Base-by-base conservation (phyloP, 1,284 basidiomycete species). In the Microbotryum saponariae region DNA sequence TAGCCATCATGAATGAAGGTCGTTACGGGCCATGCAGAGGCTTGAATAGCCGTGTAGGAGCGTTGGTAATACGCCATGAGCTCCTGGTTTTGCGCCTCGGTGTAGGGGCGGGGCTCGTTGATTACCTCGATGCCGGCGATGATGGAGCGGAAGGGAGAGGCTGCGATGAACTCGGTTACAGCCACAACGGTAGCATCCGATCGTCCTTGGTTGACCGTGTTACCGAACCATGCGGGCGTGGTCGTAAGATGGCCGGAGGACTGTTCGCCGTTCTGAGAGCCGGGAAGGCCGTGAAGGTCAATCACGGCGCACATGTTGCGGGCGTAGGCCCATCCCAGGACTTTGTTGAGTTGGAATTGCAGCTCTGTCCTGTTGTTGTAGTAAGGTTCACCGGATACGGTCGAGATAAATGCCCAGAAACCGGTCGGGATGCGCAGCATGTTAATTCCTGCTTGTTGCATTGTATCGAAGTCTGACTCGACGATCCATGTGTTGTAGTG, bases 271-370 rank as follows among this genome's bases (percentile, higher is more conserved):
- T 73, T 73, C 66, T 78, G 77, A n/a, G 73, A 74, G 48, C 77
- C 77, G 14, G 77, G 77, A 60, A 78, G 70, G 37, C 75, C 76
- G 68, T 78, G 77, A 45, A 77, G 64, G 60, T 78, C 77, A 53
- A 78, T 70, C 61, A 77, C 65, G 45, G 75, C 74, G 61, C 77
- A 76, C 71, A 78, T 77, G 54, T 70, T 68, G 48, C 76, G 73
- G 23, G 64, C 62, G 65, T 76, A 73, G 1, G 86, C 86, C 72
- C 86, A 87, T 0, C 82, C 80, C 20, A 69, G 60, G 33, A 71
- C 33, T 10, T 67, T 59, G 53, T 64, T 61, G 57, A 72, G 48
- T 54, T 71, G 65, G 42, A 51, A 66, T 33, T 71, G 58, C 54
- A 69, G 66, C 14, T 68, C 53, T 27, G 64, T 62, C 51, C 50